Evolutionary conservation across 129 eudicot species (phyloP).

Genomic region (carrot (Daucus carota)): DH1_v3.0 NC_030381.2:28912501-28913000

Average conservation of each 20-base stretch:
- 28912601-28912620: not conserved
- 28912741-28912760: slow-evolving; percentile 94
- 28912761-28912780: slow-evolving; percentile 85
- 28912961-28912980: not conserved
- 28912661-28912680: not conserved
- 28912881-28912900: not conserved
- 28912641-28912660: not conserved
- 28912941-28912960: not conserved
- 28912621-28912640: not conserved
- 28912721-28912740: slow-evolving; percentile 92
- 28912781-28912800: slow-evolving; percentile 38
- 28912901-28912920: not conserved
- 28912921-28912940: not conserved
- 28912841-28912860: not conserved
- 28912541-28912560: not conserved
- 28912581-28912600: not conserved
- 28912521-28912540: not conserved
- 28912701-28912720: slow-evolving; percentile 93
- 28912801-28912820: not conserved
- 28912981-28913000: too few relatives aligned
- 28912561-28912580: not conserved
- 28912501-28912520: not conserved
- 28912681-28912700: slow-evolving; percentile 38
- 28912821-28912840: not conserved
- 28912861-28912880: not conserved